Base-by-base conservation (phyloP, 768 basidiomycete species). In the Podaxis mareebaensis region DNA sequence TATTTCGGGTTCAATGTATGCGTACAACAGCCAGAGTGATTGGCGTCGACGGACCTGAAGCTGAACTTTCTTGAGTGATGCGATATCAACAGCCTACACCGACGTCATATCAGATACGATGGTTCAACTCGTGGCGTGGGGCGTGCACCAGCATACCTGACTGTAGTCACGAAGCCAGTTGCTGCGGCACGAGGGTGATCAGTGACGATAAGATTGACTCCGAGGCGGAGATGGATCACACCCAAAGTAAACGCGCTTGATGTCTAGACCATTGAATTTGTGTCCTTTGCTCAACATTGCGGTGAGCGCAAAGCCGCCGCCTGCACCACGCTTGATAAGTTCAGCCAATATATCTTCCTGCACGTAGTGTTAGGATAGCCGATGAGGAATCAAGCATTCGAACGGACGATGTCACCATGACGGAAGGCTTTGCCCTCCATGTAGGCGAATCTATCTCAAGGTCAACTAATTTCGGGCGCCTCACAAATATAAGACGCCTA, bases 131-230 rank as follows among this genome's bases (percentile, higher is more conserved):
- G 20, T 51, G 46, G 13, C 40, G 33, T 10, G 33, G 33, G 10
- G 33, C 10, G 11, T 22, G 3, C 13, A 40, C 42, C 33, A 42
- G 62, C 72, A 44, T 62, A 84, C 87, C 78, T 90, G 90, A 68
- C 89, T 90, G 75, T 95, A 96, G 76, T 96, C 94, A 42, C 95
- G 81, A 39, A 96, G 81, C 93, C 93, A 94, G 72, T 93, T 93
- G 6, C 91, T 91, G 67, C 33, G 36, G 61, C 39, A 61, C 49
- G 33, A 46, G 15, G 59, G 40, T 36, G 28, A 48, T 51, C 44
- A 28, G 53, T 33, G 59, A 55, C 40, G 60, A 60, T 38, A 61
- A 53, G 33, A 51, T 28, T 24, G 1, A 8, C 17, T 7, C 2
- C 42, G n/a, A 8, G 70, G n/a, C 13, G 44, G 38, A 42, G 33